Evolutionary conservation across 495 filamentous ascomycete genomes (phyloP).

Genomic region (Penicillium paradoxum): DNA sequence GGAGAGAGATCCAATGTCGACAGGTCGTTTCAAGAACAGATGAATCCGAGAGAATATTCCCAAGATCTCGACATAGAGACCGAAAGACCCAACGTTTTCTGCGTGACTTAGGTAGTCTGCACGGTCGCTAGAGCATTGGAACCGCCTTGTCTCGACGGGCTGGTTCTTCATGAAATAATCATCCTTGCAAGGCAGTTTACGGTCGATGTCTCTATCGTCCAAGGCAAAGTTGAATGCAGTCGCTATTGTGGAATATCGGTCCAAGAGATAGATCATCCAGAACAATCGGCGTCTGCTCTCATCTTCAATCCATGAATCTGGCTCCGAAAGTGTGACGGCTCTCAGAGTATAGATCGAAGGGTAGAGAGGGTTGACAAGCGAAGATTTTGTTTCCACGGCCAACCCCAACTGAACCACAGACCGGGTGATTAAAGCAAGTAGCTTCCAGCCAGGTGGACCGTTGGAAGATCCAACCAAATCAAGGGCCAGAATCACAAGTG

Average conservation of each 20-base stretch:
- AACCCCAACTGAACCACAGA: conserved; percentile 81
- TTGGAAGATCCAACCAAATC: conserved; percentile 77
- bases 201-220: conserved; percentile 82
- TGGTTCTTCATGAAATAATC: conserved; percentile 80
- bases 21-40: conserved; percentile 76
- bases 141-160: conserved; percentile 78
- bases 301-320: conserved; percentile 82
- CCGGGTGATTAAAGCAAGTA: conserved; percentile 79
- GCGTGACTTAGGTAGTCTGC: conserved; percentile 62
- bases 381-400: conserved; percentile 71
- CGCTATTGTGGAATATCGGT: conserved; percentile 81
- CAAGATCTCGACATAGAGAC: conserved; percentile 80
- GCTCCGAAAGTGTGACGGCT: conserved; percentile 74
- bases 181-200: conserved; percentile 79
- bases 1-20: conserved; percentile 76
- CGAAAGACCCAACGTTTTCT: conserved; percentile 80
- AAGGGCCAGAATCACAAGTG: conserved; percentile 74
- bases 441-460: conserved; percentile 82
- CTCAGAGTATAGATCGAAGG: conserved; percentile 80
- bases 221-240: conserved; percentile 88
- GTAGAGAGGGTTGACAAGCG: conserved; percentile 66
- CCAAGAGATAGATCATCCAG: conserved; percentile 89
- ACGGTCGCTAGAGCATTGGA: conserved; percentile 49
- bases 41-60: conserved; percentile 83
- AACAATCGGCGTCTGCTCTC: conserved; percentile 77